Base-by-base conservation (phyloP, 352 stramenopile species). In the Phytopythium cucurbitacearum region DNA sequence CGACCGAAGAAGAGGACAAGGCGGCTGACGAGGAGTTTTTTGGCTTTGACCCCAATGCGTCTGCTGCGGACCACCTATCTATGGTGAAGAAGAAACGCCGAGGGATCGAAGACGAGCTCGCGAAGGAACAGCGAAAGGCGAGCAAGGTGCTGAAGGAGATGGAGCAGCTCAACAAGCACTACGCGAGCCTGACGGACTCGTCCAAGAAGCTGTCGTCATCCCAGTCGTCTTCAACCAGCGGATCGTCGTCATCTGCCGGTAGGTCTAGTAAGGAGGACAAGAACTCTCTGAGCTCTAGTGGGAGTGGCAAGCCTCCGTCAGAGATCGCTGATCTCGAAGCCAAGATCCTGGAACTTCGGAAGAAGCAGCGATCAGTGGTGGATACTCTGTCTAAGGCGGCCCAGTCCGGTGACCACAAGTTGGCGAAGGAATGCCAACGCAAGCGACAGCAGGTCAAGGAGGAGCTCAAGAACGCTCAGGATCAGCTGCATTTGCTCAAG, bases 81-180 rank as follows among this genome's bases (percentile, higher is more conserved):
- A 69, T 66, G 48, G 35, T 89, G 40, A 76, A 80, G 56, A 88
- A 90, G 42, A 88, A 88, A 47, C 73, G 77, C 38, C 71, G 76
- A 21, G 77, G 73, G 33, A 73, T 95, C 53, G 82, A 95, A 34
- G 79, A 93, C 16, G 85, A 95, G 40, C 53, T 95, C 15, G 62
- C 67, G 40, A 93, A 93, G 57, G 80, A 93, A 57, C 80, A 91
- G 58, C 75, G 76, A 45, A 92, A 91, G 51, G 69, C 81, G 33
- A 60, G 65, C 13, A 77, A 80, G 44, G 77, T 95, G 16, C 71
- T 90, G 52, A 85, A 87, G 41, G 85, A 95, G 51, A 91, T 92
- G 79, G 79, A 90, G 41, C 83, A 92, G 61, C 75, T 92, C 41
- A 90, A 80, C 47, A 82, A 86, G 50, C 82, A 92, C 43, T 71